These are phyloP conservation scores for Cytospora piceicola DNA, from an alignment of 2,329 filamentous ascomycete genomes.

Conservation along the genomic window DNA sequence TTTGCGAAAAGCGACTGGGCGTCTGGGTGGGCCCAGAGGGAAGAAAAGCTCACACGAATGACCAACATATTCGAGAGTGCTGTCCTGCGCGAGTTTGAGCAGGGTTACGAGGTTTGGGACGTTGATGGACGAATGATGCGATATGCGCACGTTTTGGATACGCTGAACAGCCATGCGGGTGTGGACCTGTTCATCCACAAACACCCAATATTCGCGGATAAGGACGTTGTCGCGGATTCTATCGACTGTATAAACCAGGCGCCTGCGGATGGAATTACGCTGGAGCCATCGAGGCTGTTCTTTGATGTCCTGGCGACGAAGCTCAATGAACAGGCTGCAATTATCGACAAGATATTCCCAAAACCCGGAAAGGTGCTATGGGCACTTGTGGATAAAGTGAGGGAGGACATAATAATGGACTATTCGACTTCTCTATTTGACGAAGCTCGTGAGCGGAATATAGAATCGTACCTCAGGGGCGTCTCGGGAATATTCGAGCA, in stretches of 20 bases:
- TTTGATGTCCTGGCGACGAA: conserved; percentile 75
- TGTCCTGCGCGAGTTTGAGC: conserved; percentile 88
- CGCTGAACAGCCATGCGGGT: conserved; percentile 76
- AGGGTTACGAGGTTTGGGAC: conserved; percentile 87
- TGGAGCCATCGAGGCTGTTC: conserved; percentile 81
- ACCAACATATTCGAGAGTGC: conserved; percentile 86
- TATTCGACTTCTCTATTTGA: conserved; percentile 87
- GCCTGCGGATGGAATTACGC: conserved; percentile 67
- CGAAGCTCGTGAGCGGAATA: conserved; percentile 77
- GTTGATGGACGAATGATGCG: conserved; percentile 85
- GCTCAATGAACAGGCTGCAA: conserved; percentile 77
- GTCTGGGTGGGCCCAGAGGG: conserved; percentile 71
- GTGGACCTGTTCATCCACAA: conserved; percentile 88
- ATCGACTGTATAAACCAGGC: conserved; percentile 79
- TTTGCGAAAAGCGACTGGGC: conserved; percentile 85
- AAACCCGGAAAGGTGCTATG: conserved; percentile 71
- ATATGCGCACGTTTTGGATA: conserved; percentile 84
- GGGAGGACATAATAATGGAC: conserved; percentile 82
- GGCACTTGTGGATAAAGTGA: conserved; percentile 78
- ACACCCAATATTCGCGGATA: conserved; percentile 79
- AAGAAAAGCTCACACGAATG: conserved; percentile 74
- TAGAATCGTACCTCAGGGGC: conserved; percentile 79
- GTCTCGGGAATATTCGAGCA: conserved; percentile 89
- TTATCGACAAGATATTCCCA: conserved; percentile 85
- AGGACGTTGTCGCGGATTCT: conserved; percentile 71